phyloP scores from a whole-genome alignment of 2,329 filamentous ascomycete species.

The Exutisphaerella laricina region DNA sequence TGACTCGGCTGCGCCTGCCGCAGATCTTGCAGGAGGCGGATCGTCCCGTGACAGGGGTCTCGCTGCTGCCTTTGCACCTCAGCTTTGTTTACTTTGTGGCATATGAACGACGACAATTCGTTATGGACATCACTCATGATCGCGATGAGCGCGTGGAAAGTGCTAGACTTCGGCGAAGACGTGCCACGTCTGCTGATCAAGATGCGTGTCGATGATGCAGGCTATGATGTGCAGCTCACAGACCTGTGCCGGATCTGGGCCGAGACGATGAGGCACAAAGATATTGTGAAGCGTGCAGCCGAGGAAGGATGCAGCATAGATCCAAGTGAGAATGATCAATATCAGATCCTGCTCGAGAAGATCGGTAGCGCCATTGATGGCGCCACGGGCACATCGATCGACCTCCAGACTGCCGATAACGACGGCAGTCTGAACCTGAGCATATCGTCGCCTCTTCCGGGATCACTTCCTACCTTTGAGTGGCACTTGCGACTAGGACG shows the following conservation, averaged over 20 bases:
- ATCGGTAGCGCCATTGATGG: constrained; percentile 47
- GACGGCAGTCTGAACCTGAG: constrained; percentile 44
- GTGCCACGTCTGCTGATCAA: constrained; percentile 61
- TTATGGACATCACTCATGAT: background rate
- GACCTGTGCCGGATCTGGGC: constrained; percentile 70
- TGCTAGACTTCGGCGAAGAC: constrained; percentile 13
- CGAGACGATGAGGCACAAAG: constrained; percentile 57
- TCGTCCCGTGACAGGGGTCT: background rate
- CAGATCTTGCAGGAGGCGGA: background rate
- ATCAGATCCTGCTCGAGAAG: constrained; percentile 60
- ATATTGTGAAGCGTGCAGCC: constrained; percentile 58
- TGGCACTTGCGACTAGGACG: constrained; percentile 59
- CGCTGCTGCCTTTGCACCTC: background rate
- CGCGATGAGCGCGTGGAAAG: constrained; percentile 16
- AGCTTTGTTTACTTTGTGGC: background rate
- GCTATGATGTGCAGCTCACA: constrained; percentile 63
- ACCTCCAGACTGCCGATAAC: constrained; percentile 26
- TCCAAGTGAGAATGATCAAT: constrained; percentile 63
- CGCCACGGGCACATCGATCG: constrained; percentile 33
- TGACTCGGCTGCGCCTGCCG: background rate
- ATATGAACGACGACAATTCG: background rate
- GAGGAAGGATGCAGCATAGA: constrained; percentile 66
- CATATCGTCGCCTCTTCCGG: constrained; percentile 56
- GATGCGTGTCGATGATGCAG: constrained; percentile 47
- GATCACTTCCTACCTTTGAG: constrained; percentile 55